phyloP scores from a whole-genome alignment of 2,329 filamentous ascomycete species.

The Aspergillus texensis region DNA sequence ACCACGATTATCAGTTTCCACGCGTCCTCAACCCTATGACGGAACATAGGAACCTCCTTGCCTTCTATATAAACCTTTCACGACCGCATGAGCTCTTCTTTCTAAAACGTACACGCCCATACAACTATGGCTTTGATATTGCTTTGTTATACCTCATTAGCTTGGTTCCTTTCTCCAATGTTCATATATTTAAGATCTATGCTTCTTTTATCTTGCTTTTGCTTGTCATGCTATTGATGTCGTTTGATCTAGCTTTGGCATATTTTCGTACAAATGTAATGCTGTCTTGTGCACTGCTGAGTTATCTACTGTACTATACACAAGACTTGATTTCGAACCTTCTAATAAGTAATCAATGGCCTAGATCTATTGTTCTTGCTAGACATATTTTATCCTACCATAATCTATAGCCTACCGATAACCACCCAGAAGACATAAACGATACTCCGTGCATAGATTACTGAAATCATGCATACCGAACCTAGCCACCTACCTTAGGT shows the following conservation, averaged over 20 bases:
- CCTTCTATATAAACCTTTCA: background rate
- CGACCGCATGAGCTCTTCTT: background rate
- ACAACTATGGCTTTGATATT: background rate
- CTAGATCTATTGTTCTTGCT: background rate
- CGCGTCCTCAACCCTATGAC: conserved; percentile 15
- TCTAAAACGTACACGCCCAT: background rate
- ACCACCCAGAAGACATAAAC: background rate
- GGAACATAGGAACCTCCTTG: conserved; percentile 16
- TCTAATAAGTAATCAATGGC: background rate
- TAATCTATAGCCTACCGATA: background rate
- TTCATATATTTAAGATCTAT: background rate
- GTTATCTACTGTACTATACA: background rate
- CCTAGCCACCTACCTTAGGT: background rate
- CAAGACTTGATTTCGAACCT: background rate
- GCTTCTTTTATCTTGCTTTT: background rate
- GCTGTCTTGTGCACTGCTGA: background rate
- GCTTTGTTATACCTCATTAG: background rate
- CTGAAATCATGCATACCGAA: background rate
- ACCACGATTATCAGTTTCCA: background rate
- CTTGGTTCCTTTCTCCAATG: background rate
- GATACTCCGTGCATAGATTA: background rate
- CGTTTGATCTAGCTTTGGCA: background rate
- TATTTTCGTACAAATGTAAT: background rate
- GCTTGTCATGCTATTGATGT: background rate
- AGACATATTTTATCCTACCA: background rate